These are phyloP conservation scores for Harringtonia aguacate DNA, from an alignment of 2,329 filamentous ascomycete species.

Conservation along the genomic window DNA sequence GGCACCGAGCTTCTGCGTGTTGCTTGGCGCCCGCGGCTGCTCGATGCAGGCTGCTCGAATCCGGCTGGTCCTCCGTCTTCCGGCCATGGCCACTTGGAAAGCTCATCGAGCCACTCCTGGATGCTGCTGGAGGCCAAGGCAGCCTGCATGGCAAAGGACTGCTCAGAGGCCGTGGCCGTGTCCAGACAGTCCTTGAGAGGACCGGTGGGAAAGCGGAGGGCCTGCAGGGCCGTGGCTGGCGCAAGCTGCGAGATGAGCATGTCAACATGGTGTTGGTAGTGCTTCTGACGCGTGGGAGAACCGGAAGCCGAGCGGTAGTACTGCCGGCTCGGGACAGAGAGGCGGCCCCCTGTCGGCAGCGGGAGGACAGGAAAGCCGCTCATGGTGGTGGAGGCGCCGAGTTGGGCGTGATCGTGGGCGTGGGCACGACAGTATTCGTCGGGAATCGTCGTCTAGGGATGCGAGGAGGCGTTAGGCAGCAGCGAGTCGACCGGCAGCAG, in stretches of 20 bases:
- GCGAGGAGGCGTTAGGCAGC: no score
- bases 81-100: slow-evolving; percentile 51
- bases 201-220: slow-evolving; percentile 43
- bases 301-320: slow-evolving; percentile 25
- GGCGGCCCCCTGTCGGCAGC: slow-evolving; percentile 24
- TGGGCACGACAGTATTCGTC: no score
- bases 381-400: slow-evolving; percentile 21
- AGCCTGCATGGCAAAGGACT: slow-evolving; percentile 60
- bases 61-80: slow-evolving; percentile 34
- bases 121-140: slow-evolving; percentile 62
- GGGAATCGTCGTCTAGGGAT: no score
- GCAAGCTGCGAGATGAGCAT: slow-evolving; percentile 52
- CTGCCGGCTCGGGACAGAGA: slow-evolving; percentile 26
- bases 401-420: no score
- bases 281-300: slow-evolving; percentile 35
- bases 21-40: not conserved
- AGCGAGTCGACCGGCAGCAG: no score
- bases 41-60: slow-evolving; percentile 35
- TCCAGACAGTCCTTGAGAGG: slow-evolving; percentile 49
- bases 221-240: slow-evolving; percentile 49
- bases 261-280: slow-evolving; percentile 25
- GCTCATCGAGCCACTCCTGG: slow-evolving; percentile 64
- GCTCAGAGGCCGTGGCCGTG: slow-evolving; percentile 51
- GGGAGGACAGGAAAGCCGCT: slow-evolving; percentile 23
- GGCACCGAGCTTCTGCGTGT: not conserved